Conservation (phyloP, 108 stramenopile species). For the Conticribra guillardii region DNA sequence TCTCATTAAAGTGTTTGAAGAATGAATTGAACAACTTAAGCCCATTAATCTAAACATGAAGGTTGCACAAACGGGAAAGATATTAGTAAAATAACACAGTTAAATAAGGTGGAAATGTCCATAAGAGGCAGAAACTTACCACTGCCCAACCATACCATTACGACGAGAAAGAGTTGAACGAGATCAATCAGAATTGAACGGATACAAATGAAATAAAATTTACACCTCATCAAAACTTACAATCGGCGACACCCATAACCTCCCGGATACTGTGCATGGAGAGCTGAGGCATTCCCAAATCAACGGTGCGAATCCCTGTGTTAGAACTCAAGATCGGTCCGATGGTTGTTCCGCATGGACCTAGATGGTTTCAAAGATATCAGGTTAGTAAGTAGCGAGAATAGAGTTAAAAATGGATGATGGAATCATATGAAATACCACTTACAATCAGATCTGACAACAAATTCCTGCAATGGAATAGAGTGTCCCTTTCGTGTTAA, state of each 20-base stretch:
- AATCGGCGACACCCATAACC: conserved; percentile 86
- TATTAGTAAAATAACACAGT: too few species aligned
- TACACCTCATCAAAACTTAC: background rate
- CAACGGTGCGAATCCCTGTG: conserved; percentile 91
- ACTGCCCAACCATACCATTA: too few species aligned
- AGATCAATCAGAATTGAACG: background rate
- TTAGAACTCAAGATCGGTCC: conserved; percentile 87
- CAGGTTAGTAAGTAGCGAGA: too few species aligned
- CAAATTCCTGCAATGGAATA: conserved; percentile 73
- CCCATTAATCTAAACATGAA: conserved; percentile 54
- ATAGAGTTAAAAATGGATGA: too few species aligned
- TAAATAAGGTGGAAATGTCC: too few species aligned
- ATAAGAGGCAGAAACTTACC: too few species aligned
- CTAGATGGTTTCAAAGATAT: too few species aligned
- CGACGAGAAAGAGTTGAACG: too few species aligned
- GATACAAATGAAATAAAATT: too few species aligned
- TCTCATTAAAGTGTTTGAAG: conserved; percentile 68
- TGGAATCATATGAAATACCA: too few species aligned
- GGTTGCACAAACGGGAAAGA: too few species aligned
- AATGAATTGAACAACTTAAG: conserved; percentile 70
- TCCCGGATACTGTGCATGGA: conserved; percentile 91
- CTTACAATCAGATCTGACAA: conserved; percentile 91
- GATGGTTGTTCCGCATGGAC: conserved; percentile 93
- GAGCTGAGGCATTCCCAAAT: conserved; percentile 95
- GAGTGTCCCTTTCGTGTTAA: conserved; percentile 64